Conservation (phyloP, 78 protist species). For the Chrysochromulina tobinii region DNA sequence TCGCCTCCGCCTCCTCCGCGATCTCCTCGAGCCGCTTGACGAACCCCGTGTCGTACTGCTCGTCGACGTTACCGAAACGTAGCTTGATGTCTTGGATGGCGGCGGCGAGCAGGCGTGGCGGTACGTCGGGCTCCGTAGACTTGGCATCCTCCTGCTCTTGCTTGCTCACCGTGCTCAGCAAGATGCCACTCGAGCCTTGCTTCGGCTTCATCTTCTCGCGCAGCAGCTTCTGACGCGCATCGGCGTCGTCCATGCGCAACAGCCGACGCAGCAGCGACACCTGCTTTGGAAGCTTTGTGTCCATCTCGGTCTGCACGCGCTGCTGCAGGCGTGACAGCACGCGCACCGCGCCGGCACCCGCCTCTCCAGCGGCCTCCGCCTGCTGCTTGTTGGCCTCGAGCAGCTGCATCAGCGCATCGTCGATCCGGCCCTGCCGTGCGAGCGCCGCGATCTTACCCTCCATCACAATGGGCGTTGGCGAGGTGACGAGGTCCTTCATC, state of each 20-base stretch:
- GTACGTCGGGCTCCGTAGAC: background rate
- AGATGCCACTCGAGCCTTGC: background rate
- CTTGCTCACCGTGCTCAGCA: background rate
- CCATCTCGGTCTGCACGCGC: background rate
- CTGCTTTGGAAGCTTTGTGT: background rate
- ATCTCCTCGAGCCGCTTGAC: background rate
- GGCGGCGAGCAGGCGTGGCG: background rate
- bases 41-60: background rate
- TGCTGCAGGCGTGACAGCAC: background rate
- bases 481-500: background rate
- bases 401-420: background rate
- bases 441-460: background rate
- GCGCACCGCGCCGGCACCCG: background rate
- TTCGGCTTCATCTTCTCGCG: background rate
- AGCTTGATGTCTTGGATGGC: background rate
- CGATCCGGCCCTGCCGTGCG: background rate
- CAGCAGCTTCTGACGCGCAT: background rate
- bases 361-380: constrained; percentile 7
- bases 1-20: constrained; percentile 3
- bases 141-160: background rate
- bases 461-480: background rate
- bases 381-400: constrained; percentile 1
- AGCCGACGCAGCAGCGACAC: constrained; percentile 3
- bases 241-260: background rate
- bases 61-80: constrained; percentile 20